phyloP scores from a whole-genome alignment of 495 filamentous ascomycete genomes.

The Saxispiralis lemnorum region DNA sequence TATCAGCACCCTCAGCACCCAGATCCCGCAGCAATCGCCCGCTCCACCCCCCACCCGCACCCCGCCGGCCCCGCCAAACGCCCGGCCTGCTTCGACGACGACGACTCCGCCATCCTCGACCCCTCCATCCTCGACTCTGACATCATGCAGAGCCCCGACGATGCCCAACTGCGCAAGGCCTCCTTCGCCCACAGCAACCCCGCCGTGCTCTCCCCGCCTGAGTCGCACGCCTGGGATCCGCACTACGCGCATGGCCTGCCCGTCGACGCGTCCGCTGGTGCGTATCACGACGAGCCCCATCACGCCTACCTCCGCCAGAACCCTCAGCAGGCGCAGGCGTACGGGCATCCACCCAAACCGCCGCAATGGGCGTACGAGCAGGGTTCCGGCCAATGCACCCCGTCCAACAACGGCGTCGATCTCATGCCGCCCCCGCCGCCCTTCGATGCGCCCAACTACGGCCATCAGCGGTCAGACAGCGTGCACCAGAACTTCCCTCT shows the following conservation, averaged over 20 bases:
- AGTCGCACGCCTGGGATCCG: constrained; percentile 20
- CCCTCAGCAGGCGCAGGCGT: constrained; percentile 17
- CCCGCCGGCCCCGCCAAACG: constrained; percentile 13
- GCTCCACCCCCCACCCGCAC: not conserved
- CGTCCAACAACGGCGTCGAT: constrained; percentile 21
- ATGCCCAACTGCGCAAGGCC: constrained; percentile 13
- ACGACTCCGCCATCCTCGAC: constrained; percentile 22
- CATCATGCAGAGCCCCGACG: constrained; percentile 21
- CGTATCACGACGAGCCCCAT: constrained; percentile 27
- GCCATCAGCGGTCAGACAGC: constrained; percentile 27
- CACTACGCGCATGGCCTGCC: constrained; percentile 15
- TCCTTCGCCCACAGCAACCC: constrained; percentile 14
- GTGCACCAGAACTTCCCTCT: constrained; percentile 16
- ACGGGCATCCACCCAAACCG: constrained; percentile 24
- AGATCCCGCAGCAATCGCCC: no score
- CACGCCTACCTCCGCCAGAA: constrained; percentile 30
- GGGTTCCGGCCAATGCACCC: constrained; percentile 27
- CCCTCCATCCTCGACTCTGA: constrained; percentile 15
- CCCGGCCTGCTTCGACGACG: constrained; percentile 21
- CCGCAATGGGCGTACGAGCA: constrained; percentile 21
- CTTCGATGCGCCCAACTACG: constrained; percentile 27
- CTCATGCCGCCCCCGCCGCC: constrained; percentile 20
- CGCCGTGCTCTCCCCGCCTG: constrained; percentile 11
- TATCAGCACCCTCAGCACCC: constrained; percentile 15
- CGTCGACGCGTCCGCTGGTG: constrained; percentile 16